phyloP scores from a whole-genome alignment of 2,329 filamentous ascomycete species.

The Dactylonectria macrodidyma region DNA sequence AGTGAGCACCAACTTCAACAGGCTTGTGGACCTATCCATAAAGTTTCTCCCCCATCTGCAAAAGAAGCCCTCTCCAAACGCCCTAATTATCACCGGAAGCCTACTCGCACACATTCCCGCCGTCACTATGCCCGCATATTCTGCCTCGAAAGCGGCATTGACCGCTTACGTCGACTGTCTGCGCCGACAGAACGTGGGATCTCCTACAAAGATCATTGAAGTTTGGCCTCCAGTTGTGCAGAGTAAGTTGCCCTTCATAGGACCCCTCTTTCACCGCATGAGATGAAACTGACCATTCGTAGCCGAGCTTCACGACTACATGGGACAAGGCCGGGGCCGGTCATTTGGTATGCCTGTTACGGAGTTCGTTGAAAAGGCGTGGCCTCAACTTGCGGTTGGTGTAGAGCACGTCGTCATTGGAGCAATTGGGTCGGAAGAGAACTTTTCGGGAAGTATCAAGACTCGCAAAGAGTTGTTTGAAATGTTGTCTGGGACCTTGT shows the following conservation, averaged over 20 bases:
- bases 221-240: background rate
- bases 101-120: background rate
- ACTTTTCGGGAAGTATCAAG: background rate
- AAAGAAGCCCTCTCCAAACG: background rate
- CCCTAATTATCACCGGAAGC: background rate
- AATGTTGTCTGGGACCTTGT: background rate
- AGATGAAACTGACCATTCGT: background rate
- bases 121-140: background rate
- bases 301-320: background rate
- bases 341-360: background rate
- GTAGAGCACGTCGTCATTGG: background rate
- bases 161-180: background rate
- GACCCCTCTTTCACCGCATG: background rate
- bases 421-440: background rate
- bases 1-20: constrained; percentile 42
- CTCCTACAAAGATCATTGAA: background rate
- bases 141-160: background rate
- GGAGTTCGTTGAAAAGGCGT: background rate
- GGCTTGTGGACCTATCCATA: constrained; percentile 37
- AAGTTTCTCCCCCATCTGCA: constrained; percentile 40
- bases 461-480: background rate
- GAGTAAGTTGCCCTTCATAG: background rate
- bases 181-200: background rate
- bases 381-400: background rate
- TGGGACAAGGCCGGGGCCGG: background rate